Evolutionary conservation across 164 flowering plant genomes (phyloP), one percentile per base, ranked within the genome.

Genomic region (Nelumbo lutea): DNA sequence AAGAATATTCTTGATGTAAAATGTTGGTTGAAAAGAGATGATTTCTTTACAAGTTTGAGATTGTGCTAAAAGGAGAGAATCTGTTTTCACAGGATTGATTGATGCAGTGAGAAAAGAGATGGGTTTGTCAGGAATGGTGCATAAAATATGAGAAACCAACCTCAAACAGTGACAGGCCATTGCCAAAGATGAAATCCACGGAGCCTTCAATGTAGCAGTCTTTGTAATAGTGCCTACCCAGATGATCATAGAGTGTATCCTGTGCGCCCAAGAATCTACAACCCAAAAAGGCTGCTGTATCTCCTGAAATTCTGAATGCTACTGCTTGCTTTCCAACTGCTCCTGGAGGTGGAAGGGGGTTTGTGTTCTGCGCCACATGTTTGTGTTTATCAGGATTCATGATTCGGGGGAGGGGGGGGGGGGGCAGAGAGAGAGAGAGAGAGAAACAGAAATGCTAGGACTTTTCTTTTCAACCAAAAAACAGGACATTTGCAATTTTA

Each of bases 161-260:
- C 98, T 96, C 96, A 75, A 78, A 96, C 15, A 96, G 84, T 60
- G 99, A 93, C 44, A 93, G 93, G 27, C 76, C 98, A 77, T 91
- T 90, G 42, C 99, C 99, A 69, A 96, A 93, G 72, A 96, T 88
- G 90, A 96, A 96, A 79, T 96, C 99, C 41, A 96, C 96, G 3
- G 98, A 88, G 59, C 99, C 99, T 80, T 96, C 97, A 72, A 96
- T 89, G 72, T 96, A 93, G 71, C 98, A 96, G 69, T 96, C 99
- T 70, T 93, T 96, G 82, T 88, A 96, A 70, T 96, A 96, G 73
- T 96, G 99, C 71, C 98, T 85, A 1, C 99, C 99, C 72, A 86
- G 0, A 62, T 96, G 99, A 75, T 96, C 99, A 76, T 96, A 96
- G 0, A 96, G 85, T 43, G 99, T 96, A 77, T 96, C 99, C 69